phyloP scores from a whole-genome alignment of 1,284 basidiomycete genomes.

The Pseudozyma hubeiensis region DNA sequence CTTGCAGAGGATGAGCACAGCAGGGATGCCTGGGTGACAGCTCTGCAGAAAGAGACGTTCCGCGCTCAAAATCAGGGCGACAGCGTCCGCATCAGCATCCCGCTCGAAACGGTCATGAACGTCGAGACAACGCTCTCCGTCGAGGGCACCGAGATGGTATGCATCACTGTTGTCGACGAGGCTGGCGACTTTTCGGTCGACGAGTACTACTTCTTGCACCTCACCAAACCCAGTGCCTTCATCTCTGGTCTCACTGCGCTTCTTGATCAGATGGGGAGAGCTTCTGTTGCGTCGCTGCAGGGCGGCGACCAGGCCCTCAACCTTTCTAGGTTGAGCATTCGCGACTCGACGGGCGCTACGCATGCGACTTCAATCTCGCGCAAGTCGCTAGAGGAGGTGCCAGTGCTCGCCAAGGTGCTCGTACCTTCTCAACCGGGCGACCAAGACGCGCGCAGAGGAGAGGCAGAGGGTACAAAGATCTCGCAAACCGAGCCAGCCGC shows the following conservation, averaged over 20 bases:
- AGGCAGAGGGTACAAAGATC: neutral
- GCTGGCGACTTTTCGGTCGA: constrained; percentile 56
- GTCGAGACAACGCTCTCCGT: constrained; percentile 78
- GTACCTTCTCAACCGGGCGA: constrained; percentile 3
- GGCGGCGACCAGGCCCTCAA: constrained; percentile 22
- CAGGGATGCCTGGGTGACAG: constrained; percentile 81
- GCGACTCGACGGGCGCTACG: constrained; percentile 35
- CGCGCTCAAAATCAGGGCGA: constrained; percentile 95
- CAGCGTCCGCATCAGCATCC: constrained; percentile 89
- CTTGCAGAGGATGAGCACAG: constrained; percentile 62
- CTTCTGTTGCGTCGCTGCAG: constrained; percentile 17
- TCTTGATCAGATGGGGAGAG: constrained; percentile 14
- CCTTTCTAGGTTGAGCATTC: constrained; percentile 37
- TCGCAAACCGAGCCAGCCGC: neutral
- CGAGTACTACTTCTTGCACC: constrained; percentile 60
- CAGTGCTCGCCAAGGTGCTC: constrained; percentile 17
- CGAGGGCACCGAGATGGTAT: constrained; percentile 53
- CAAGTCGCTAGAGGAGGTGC: constrained; percentile 41
- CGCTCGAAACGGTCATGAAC: constrained; percentile 86
- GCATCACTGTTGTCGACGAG: constrained; percentile 56
- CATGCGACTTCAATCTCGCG: constrained; percentile 8
- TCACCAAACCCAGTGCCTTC: constrained; percentile 43
- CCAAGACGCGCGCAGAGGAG: neutral
- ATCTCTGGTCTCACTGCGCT: constrained; percentile 19
- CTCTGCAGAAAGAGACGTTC: constrained; percentile 87